Conservation (phyloP, 2,329 filamentous ascomycete species). For the Pseudonectria buxi region DNA sequence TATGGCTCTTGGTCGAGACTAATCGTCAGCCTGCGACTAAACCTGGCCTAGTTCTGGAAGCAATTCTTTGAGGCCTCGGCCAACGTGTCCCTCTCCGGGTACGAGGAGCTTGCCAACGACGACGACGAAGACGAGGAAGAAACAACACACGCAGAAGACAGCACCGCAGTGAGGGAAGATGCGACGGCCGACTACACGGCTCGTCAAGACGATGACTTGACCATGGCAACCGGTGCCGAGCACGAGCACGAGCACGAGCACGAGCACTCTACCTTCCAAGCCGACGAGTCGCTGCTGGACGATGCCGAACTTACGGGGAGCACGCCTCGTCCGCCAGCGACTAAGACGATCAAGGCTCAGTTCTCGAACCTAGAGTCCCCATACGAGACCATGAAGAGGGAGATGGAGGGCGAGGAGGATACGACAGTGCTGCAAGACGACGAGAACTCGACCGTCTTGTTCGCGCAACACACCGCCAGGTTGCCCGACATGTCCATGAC, state of each 20-base stretch:
- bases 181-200: constrained; percentile 43
- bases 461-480: constrained; percentile 46
- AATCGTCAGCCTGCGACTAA: background rate
- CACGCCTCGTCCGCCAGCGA: constrained; percentile 55
- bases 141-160: constrained; percentile 42
- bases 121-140: constrained; percentile 46
- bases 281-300: constrained; percentile 62
- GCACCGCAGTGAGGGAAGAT: constrained; percentile 50
- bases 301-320: constrained; percentile 58
- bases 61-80: constrained; percentile 99
- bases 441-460: constrained; percentile 42
- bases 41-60: constrained; percentile 77
- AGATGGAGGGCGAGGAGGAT: constrained; percentile 48
- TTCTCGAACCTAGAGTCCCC: constrained; percentile 67
- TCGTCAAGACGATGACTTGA: constrained; percentile 32
- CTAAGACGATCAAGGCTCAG: constrained; percentile 42
- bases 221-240: constrained; percentile 25
- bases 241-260: constrained; percentile 24
- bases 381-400: constrained; percentile 65
- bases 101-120: constrained; percentile 72
- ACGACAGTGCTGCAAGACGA: constrained; percentile 30
- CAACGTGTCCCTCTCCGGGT: constrained; percentile 91
- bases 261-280: constrained; percentile 27
- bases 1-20: constrained; percentile 23
- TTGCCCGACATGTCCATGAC: constrained; percentile 58